phyloP scores from a whole-genome alignment of 306 rosid genomes.

The Rosa persica region DNA sequence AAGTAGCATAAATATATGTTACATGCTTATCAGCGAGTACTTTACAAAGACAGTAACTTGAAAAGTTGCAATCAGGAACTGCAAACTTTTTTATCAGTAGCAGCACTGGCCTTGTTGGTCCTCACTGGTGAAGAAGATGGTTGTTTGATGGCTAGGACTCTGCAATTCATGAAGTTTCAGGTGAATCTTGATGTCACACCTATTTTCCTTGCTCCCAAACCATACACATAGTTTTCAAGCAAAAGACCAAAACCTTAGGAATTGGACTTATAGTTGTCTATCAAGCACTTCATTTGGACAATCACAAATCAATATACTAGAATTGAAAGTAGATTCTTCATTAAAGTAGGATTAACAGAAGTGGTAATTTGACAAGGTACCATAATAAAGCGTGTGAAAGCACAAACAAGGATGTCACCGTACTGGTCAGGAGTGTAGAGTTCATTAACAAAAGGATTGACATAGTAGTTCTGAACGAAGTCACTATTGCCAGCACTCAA shows the following conservation, averaged over 20 bases:
- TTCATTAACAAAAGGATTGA: conserved; percentile 66
- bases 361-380: conserved; percentile 30
- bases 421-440: conserved; percentile 76
- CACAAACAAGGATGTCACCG: conserved; percentile 42
- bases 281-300: background rate
- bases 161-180: conserved; percentile 51
- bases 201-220: conserved; percentile 77
- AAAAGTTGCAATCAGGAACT: no score
- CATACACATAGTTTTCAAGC: conserved; percentile 52
- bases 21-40: no score
- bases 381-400: conserved; percentile 63
- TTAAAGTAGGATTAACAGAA: background rate
- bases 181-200: conserved; percentile 66
- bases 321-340: background rate
- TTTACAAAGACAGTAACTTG: no score
- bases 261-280: background rate
- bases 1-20: no score
- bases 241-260: conserved; percentile 11
- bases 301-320: background rate
- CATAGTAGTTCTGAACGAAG: conserved; percentile 84
- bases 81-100: background rate
- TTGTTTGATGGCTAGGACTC: conserved; percentile 77
- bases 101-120: conserved; percentile 16
- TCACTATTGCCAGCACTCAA: conserved; percentile 87
- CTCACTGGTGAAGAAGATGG: conserved; percentile 32